Percentiles rank a stretch among this genome's conserved stretches.
phyloP scores from a whole-genome alignment of 1,284 basidiomycete species.

The Trichosporon ovoides region DNA sequence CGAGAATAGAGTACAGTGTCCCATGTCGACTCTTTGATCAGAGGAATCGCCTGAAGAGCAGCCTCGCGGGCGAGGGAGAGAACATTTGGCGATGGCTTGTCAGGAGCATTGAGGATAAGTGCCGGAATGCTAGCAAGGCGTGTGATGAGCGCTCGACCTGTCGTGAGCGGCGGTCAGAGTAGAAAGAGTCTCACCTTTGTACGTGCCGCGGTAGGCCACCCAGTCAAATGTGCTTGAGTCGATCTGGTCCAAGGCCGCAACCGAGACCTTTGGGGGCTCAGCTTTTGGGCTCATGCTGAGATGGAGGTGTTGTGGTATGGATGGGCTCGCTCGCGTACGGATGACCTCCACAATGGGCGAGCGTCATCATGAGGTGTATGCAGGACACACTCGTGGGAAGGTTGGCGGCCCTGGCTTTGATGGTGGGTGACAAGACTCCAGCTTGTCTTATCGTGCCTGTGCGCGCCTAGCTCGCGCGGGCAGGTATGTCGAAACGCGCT shows the following conservation, averaged over 20 bases:
- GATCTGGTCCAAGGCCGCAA: slow-evolving; percentile 9
- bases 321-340: neutral
- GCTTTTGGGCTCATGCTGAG: neutral
- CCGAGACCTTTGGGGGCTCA: neutral
- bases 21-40: slow-evolving; percentile 29
- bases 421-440: no score
- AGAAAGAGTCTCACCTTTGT: slow-evolving; percentile 29
- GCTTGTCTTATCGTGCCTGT: no score
- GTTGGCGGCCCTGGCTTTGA: no score
- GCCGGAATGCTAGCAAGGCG: slow-evolving; percentile 30
- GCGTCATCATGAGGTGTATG: no score
- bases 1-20: slow-evolving; percentile 24
- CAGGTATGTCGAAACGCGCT: no score
- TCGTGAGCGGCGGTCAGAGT: slow-evolving; percentile 6
- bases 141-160: slow-evolving; percentile 43
- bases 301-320: neutral
- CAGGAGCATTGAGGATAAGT: slow-evolving; percentile 15
- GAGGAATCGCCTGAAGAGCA: slow-evolving; percentile 27
- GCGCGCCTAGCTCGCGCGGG: no score
- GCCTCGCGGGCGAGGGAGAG: slow-evolving; percentile 28
- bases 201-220: slow-evolving; percentile 32
- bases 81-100: slow-evolving; percentile 13
- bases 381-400: no score
- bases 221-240: slow-evolving; percentile 23
- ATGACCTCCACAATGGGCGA: no score